Evolutionary conservation across 1,284 basidiomycete species (phyloP), one percentile per base, ranked within the genome.

Genomic region (Phylloboletellus chloephorus): DNA sequence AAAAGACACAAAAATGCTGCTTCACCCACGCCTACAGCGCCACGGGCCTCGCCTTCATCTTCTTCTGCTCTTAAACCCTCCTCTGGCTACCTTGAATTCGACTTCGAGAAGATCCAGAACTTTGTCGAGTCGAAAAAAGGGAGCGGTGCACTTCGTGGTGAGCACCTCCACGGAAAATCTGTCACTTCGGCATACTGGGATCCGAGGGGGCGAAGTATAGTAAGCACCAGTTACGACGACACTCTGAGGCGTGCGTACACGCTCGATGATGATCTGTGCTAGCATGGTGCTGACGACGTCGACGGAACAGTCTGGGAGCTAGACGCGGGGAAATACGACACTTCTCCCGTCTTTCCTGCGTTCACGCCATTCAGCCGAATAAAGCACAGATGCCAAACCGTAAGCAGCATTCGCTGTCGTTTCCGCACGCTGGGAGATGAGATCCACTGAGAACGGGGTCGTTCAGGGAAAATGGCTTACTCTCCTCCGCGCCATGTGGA

Each of bases 101-200:
- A 76, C 26, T 54, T 60, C 20, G 74, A 76, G 7, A 61, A 56
- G 2, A 62, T 88, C 7, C 60, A 69, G 10, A 59, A 71, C 20
- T 78, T 72, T 42, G 48, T 72, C 6, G 61, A 67, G 9, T 73
- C 78, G 4, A 67, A 71, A 48, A 58, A 63, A 24, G 82, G 81
- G 6, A 67, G 68, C 36, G 69, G 72, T 0, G 64, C 66, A 22
- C 61, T 84, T 28, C 76, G 82, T 7, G 79, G 68, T 2, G 75
- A 81, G 52, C 83, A 75, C 70, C 57, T 59, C 9, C 87, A 89
- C 53, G 72, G 75, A 39, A 84, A 85, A 57, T 82, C 82, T 13
- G 83, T 79, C 30, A 88, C 80, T 49, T 79, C 87, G 7, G 87
- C 82, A 0, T 88, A 81, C 51, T 89, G 86, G 86, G 85, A 88